Base-by-base conservation (phyloP, 345 rosid genomes). In the Viola odorata region DNA sequence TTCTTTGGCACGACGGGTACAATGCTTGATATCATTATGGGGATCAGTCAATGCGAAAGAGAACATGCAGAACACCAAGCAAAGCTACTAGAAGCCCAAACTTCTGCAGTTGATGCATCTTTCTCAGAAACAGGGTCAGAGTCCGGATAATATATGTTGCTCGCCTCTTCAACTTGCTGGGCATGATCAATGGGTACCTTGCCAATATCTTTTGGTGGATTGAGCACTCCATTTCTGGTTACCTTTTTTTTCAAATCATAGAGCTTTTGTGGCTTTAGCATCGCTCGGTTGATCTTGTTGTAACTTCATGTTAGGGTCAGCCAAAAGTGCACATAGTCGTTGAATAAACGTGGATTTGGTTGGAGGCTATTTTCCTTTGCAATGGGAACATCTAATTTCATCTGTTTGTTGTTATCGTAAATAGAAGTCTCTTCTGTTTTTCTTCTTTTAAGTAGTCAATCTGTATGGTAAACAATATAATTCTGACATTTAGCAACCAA, bases 1-100 rank as follows among this genome's bases (percentile, higher is more conserved):
- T 90, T 90, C 84, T 89, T 92, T 8, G 96, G 98, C 73, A 89
- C 98, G 11, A 92, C 97, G 0, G 98, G 97, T 40, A 89, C 97
- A 14, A 92, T 92, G 98, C 88, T 89, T 5, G 97, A 92, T 62
- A 92, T 89, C 66, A 87, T 89, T 45, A 80, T 87, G 73, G 98
- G 96, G 40, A 81, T 90, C 71, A 90, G 75, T 61, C 91, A 87
- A 13, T 90, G 99, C 14, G 97, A 86, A 65, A 85, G 99, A 79
- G 97, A 94, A 71, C 95, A 94, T n/a, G 97, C 99, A 1, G 96
- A 94, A 69, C 90, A 82, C 62, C 97, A 89, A 60, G 87, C 87
- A 81, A 79, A 84, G 84, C 79, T 92, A 58, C 62, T 80, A 54
- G 94, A 89, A 80, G 81, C 85, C 47, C 85, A 84, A 69, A 74